phyloP scores from a whole-genome alignment of 495 filamentous ascomycete species.

The Paragyromitra xinjiangensis region DNA sequence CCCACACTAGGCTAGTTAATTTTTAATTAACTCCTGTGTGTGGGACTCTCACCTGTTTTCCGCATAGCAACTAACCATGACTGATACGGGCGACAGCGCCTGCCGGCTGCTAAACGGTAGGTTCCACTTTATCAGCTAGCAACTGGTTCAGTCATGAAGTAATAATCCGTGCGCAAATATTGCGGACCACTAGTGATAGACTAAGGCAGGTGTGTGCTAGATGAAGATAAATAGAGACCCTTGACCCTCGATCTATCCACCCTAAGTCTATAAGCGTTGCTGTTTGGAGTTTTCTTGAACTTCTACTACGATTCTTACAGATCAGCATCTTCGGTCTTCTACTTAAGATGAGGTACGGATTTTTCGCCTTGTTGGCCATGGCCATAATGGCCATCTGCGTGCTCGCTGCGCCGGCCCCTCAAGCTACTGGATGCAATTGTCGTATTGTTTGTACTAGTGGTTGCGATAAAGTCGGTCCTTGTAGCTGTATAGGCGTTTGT shows the following conservation, averaged over 20 bases:
- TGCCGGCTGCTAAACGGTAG: neutral
- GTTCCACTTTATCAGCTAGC: neutral
- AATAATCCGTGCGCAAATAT: neutral
- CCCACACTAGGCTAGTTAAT: neutral
- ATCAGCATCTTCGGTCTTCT: neutral
- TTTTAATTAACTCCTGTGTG: neutral
- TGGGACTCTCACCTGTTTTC: neutral
- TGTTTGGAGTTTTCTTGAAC: neutral
- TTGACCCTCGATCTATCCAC: neutral
- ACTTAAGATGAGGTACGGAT: constrained; percentile 4
- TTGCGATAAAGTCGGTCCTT: neutral
- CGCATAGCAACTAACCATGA: neutral
- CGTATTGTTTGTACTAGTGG: neutral
- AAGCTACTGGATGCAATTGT: neutral
- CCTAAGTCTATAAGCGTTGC: neutral
- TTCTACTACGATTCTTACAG: neutral
- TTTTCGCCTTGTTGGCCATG: neutral
- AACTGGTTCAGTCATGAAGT: neutral
- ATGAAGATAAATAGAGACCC: neutral
- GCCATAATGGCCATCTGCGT: constrained; percentile 1
- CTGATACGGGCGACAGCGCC: neutral
- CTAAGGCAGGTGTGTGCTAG: neutral
- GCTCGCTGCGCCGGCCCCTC: neutral
- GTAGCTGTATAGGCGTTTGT: neutral
- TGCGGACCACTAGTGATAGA: neutral